Evolutionary conservation across 345 rosid species (phyloP).

Genomic region (Ricinus communis): DNA sequence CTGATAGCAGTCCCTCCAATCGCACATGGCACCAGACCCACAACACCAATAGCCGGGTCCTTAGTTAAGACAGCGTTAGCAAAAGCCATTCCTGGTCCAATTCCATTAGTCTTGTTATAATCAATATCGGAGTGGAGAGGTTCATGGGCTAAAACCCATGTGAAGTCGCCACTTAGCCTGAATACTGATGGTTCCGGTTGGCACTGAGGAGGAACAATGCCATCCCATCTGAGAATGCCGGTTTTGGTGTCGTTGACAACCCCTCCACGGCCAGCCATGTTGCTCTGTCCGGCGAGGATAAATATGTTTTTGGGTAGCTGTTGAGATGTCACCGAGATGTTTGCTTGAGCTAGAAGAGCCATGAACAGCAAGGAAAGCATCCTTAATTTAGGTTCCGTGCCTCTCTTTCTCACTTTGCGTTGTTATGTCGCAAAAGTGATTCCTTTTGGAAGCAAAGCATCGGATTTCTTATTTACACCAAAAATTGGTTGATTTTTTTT

Average conservation of each 20-base stretch:
- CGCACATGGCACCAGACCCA: conserved; percentile 31
- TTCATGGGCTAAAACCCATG: conserved; percentile 30
- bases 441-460: not conserved
- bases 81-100: conserved; percentile 37
- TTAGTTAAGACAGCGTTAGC: conserved; percentile 24
- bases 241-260: conserved; percentile 12
- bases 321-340: not conserved
- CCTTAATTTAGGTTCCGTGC: not conserved
- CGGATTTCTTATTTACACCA: not conserved
- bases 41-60: conserved; percentile 14
- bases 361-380: conserved; percentile 15
- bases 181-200: conserved; percentile 31
- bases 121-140: conserved; percentile 36
- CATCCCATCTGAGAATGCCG: conserved; percentile 22
- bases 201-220: conserved; percentile 27
- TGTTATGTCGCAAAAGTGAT: conserved; percentile 1
- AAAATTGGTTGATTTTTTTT: not conserved
- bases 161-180: conserved; percentile 16
- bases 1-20: conserved; percentile 29
- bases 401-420: conserved; percentile 2
- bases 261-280: conserved; percentile 40
- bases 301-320: conserved; percentile 19
- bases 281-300: conserved; percentile 37
- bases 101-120: conserved; percentile 26
- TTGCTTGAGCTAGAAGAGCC: conserved; percentile 4